phyloP scores from a whole-genome alignment of 139 green algal genomes.

The Haematococcus lacustris region DNA sequence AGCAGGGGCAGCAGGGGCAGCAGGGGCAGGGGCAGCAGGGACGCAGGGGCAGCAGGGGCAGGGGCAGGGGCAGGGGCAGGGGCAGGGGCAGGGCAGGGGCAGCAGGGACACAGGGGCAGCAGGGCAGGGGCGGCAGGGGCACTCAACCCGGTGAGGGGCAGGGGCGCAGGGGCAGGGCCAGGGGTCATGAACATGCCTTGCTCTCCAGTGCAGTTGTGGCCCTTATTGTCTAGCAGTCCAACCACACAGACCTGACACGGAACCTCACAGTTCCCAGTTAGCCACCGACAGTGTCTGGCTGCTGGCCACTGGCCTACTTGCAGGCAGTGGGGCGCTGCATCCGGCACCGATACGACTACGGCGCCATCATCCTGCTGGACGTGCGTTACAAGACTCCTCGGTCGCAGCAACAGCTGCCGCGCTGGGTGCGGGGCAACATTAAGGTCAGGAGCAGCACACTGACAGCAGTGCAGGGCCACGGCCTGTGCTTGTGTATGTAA shows the following conservation, averaged over 20 bases:
- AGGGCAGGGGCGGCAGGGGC: too few species aligned
- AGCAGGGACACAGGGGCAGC: too few species aligned
- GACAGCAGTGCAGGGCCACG: too few species aligned
- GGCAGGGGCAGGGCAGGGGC: too few species aligned
- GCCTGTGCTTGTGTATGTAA: too few species aligned
- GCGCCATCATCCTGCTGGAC: constrained; percentile 91
- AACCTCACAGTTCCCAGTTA: too few species aligned
- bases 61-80: too few species aligned
- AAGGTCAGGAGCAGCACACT: constrained; percentile 25
- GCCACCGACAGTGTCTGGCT: not conserved
- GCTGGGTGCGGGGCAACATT: constrained; percentile 55
- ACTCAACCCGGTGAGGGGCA: too few species aligned
- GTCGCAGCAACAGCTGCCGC: not conserved
- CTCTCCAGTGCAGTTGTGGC: not conserved
- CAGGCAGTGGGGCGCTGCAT: constrained; percentile 90
- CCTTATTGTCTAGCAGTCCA: not conserved
- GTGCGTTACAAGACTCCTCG: constrained; percentile 53
- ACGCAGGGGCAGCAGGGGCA: too few species aligned
- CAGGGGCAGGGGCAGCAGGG: too few species aligned
- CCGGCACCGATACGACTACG: constrained; percentile 85
- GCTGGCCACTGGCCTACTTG: not conserved
- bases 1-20: too few species aligned
- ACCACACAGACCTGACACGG: not conserved
- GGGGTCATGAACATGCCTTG: not conserved
- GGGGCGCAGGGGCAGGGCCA: too few species aligned